A percentile compares a stretch with the other conserved stretches of the same genome.
Evolutionary conservation across 495 filamentous ascomycete genomes (phyloP).

Genomic region (Hypoxylon rickii): DNA sequence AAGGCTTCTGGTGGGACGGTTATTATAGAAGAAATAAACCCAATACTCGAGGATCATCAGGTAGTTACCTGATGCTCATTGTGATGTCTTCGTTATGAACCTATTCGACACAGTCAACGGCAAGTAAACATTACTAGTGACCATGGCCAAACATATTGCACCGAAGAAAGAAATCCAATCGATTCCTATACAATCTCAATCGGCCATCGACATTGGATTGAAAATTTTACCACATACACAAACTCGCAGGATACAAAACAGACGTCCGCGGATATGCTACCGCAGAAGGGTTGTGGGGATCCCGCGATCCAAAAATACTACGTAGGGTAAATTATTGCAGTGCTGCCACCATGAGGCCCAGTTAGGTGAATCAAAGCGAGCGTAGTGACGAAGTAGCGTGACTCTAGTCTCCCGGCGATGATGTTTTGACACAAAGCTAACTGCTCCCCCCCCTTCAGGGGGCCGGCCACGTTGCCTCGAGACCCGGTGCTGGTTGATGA

Average conservation of each 20-base stretch:
- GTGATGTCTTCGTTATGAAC: too few relatives aligned
- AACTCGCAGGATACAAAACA: too few relatives aligned
- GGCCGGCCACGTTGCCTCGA: conserved; percentile 15
- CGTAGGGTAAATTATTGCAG: background rate
- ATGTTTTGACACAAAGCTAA: conserved; percentile 11
- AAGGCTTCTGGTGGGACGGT: too few relatives aligned
- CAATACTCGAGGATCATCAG: too few relatives aligned
- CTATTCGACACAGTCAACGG: background rate
- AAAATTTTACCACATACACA: too few relatives aligned
- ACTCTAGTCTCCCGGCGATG: conserved; percentile 6
- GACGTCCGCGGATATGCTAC: background rate
- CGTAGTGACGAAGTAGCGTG: conserved; percentile 8
- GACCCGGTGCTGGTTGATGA: background rate
- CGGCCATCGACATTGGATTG: too few relatives aligned
- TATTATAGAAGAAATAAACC: too few relatives aligned
- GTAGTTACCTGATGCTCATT: too few relatives aligned
- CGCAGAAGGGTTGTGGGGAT: conserved; percentile 3
- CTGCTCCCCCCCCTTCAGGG: conserved; percentile 11
- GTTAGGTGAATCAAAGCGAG: conserved; percentile 1
- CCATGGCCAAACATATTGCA: too few relatives aligned
- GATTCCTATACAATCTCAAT: too few relatives aligned
- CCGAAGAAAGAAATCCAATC: too few relatives aligned
- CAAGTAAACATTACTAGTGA: background rate
- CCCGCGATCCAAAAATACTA: background rate
- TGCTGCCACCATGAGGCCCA: conserved; percentile 2